Percentiles rank a stretch among this genome's conserved stretches.
Conservation (phyloP, 305 asterid genomes). For the Plantago coronopus region DNA sequence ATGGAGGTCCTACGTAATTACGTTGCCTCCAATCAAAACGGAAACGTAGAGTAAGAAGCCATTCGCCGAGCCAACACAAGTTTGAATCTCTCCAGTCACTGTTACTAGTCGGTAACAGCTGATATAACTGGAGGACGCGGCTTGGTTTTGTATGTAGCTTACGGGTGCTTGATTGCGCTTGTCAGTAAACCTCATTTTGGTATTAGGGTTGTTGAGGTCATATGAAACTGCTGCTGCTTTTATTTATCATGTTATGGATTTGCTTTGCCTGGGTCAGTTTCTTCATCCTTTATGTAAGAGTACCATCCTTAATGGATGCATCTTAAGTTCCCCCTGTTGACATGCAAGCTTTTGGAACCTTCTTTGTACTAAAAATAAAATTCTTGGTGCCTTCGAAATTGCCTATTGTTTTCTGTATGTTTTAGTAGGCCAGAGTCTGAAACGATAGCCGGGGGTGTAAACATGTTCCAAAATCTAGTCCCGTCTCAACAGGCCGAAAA, state of each 20-base stretch:
- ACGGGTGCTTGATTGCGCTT: slow-evolving; percentile 12
- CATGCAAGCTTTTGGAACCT: slow-evolving; percentile 4
- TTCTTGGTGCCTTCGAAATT: too few species aligned
- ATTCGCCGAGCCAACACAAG: slow-evolving; percentile 5
- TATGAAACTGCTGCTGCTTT: slow-evolving; percentile 6
- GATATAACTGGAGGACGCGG: slow-evolving; percentile 21
- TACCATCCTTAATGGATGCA: neutral
- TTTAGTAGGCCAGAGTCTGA: too few species aligned
- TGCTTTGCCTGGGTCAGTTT: slow-evolving; percentile 2
- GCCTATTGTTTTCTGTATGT: too few species aligned
- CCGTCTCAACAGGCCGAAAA: too few species aligned
- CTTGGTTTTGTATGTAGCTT: slow-evolving; percentile 19
- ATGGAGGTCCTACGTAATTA: slow-evolving; percentile 72
- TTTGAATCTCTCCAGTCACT: slow-evolving; percentile 10
- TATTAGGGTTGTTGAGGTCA: slow-evolving; percentile 14
- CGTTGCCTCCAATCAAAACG: slow-evolving; percentile 63
- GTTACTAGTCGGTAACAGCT: slow-evolving; percentile 31
- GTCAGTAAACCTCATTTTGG: slow-evolving; percentile 20
- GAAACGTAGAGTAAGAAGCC: slow-evolving; percentile 35
- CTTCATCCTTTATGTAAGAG: slow-evolving; percentile 1
- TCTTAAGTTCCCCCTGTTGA: neutral
- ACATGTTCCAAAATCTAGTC: too few species aligned
- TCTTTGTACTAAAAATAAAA: neutral
- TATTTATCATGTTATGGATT: neutral
- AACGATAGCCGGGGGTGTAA: too few species aligned